Base-by-base conservation (phyloP, 495 filamentous ascomycete species). In the Staphylotrichum longicolle region DNA sequence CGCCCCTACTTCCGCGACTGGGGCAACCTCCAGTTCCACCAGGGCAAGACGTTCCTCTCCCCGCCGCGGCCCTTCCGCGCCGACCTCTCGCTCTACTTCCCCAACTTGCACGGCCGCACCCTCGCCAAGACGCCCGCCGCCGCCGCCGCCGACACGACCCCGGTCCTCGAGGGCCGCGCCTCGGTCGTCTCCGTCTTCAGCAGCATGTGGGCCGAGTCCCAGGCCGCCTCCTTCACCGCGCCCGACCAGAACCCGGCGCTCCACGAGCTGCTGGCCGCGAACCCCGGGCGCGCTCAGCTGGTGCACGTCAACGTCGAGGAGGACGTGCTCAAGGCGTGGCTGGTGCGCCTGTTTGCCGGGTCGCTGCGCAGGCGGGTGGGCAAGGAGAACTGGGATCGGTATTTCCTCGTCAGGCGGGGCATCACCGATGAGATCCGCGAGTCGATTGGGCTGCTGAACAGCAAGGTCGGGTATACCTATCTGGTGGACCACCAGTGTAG, bases 1-100 rank as follows among this genome's bases (percentile, higher is more conserved):
- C 90, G 88, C 61, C 90, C 91, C 32, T 98, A 98, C 72, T 98
- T 96, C 81, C 86, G 90, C 67, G 92, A 98, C 83, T 95, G 90
- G 88, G 81, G 81, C 55, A 91, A 91, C 73, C 81, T 97, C 77
- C 82, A 85, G 5, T 83, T 88, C 68, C 82, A 89, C 75, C 82
- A 91, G 63, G 94, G 94, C 67, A 98, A 98, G 73, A 88, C 88
- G 39, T 98, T 96, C 76, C 69, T 89, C 15, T 86, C 93, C 7
- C 91, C 91, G 41, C 81, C 86, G 3, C 80, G 84, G 5, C 78
- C 91, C 39, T 96, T 97, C 80, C 85, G 84, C 54, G 76, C 77
- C 57, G 88, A 91, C 37, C 80, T 83, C 9, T 85, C 93, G 12
- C 85, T 96, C 37, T 96, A 87, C 78, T 97, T 99, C 80, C 95